phyloP scores from a whole-genome alignment of 1,284 basidiomycete genomes.

The Ustilago xerochloae region DNA sequence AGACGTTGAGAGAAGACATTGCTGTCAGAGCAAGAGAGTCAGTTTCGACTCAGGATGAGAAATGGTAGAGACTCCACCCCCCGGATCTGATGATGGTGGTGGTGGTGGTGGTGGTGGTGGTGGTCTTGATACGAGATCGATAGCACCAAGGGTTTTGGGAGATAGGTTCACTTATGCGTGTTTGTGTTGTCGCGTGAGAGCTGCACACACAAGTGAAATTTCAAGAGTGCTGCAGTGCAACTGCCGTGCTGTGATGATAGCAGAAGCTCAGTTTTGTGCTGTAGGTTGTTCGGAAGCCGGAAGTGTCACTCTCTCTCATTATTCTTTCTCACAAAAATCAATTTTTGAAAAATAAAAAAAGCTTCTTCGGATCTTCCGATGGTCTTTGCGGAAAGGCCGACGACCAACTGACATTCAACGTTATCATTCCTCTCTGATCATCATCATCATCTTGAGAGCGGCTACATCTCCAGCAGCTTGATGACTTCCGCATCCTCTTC shows the following conservation, averaged over 20 bases:
- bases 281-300: constrained; percentile 16
- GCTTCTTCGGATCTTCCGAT: constrained; percentile 6
- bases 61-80: not conserved
- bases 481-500: not conserved
- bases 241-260: not conserved
- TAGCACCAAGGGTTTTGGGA: not conserved
- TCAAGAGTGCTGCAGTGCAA: too few relatives aligned
- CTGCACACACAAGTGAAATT: too few relatives aligned
- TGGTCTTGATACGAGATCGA: not conserved
- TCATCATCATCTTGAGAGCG: too few relatives aligned
- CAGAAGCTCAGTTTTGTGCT: not conserved
- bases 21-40: not conserved
- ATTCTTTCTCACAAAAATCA: not conserved
- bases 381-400: not conserved
- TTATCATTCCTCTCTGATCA: too few relatives aligned
- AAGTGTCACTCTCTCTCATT: constrained; percentile 21
- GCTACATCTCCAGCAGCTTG: not conserved
- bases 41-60: not conserved
- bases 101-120: not conserved
- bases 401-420: not conserved
- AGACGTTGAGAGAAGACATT: constrained; percentile 45
- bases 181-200: constrained; percentile 20
- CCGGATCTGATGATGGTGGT: not conserved
- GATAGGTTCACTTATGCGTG: not conserved
- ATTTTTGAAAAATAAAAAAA: not conserved